A percentile compares a stretch with the other conserved stretches of the same genome.
These are phyloP conservation scores for Botrytis fragariae DNA, from an alignment of 2,329 filamentous ascomycete species.

Conservation along the genomic window DNA sequence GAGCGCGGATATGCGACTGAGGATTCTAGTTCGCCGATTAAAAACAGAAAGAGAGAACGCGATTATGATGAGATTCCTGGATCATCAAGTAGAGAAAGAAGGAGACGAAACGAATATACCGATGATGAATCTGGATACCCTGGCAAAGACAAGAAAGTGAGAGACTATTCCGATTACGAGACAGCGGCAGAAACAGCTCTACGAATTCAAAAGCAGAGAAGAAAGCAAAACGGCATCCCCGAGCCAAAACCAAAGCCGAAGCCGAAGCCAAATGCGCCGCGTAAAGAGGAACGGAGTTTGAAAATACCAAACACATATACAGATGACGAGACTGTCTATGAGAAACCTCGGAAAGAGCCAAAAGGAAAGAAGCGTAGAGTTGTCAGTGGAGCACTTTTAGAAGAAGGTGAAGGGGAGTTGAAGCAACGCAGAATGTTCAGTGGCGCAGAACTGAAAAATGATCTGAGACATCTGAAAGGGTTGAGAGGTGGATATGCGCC, in stretches of 20 bases:
- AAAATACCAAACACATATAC: conserved; percentile 21
- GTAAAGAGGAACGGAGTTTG: conserved; percentile 3
- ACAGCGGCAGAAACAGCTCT: conserved; percentile 13
- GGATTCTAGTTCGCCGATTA: neutral
- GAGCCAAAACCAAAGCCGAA: neutral
- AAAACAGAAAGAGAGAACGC: conserved; percentile 10
- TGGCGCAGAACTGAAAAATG: conserved; percentile 36
- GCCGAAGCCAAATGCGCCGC: conserved; percentile 6
- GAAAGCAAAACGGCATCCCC: conserved; percentile 2
- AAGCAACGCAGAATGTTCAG: conserved; percentile 46
- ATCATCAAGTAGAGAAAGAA: conserved; percentile 13
- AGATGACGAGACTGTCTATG: conserved; percentile 31
- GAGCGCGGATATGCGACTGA: conserved; percentile 11
- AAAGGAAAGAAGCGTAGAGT: conserved; percentile 51
- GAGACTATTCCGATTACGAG: neutral
- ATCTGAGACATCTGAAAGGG: conserved; percentile 49
- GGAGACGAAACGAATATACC: conserved; percentile 5
- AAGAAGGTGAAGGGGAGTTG: conserved; percentile 60
- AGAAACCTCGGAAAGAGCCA: conserved; percentile 27
- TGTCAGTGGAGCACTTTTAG: conserved; percentile 68
- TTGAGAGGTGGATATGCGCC: conserved; percentile 19
- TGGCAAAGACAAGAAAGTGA: neutral
- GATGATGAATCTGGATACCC: conserved; percentile 17
- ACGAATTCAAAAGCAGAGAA: neutral
- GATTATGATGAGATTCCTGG: conserved; percentile 13